Base-by-base conservation (phyloP, 208 protist species). In the Angomonas deanei region DNA sequence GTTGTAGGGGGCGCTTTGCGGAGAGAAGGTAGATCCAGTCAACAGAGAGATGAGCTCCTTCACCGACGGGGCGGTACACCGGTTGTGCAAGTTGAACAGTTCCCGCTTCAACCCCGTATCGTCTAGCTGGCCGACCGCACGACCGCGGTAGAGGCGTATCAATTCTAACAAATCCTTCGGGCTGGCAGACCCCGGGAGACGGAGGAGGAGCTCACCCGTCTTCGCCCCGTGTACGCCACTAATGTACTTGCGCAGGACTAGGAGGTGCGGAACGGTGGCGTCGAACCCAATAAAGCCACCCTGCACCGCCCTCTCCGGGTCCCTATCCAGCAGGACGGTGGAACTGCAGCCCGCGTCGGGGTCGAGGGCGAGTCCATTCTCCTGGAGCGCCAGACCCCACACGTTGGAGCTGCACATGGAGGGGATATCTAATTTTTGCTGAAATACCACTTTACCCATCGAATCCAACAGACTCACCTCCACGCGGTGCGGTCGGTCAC, bases 391-490 rank as follows among this genome's bases (percentile, higher is more conserved):
- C 23, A 93, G 31, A 1, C 79, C 79, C 87, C 87, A 93, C 23
- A 74, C 47, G 0, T 67, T 17, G 21, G 79, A 64, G 10, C 54
- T 64, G 50, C 50, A 34, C 66, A 87, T 73, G 3, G 83, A 59
- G 4, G 87, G 87, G 4, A 93, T 47, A 2, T 74, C 66, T 3
- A 93, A 63, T 61, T 83, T 77, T 66, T 93, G 87, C 62, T 89
- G 81, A 61, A 91, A 93, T 13, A 79, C 80, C 1, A 84, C 63
- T 11, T 71, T 54, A 23, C 84, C 84, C 26, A 61, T 54, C 38
- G 42, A 21, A 64, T 91, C 75, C 3, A 93, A 24, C n/a, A 93
- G 66, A 34, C 67, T 79, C 38, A 91, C 63, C 61, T 84, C 75
- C 1, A 89, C 63, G 19, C 58, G 72, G 73, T 93, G 87, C 23